phyloP scores from a whole-genome alignment of 257 asterid genomes.

The Solanum lycopersicoides region DNA sequence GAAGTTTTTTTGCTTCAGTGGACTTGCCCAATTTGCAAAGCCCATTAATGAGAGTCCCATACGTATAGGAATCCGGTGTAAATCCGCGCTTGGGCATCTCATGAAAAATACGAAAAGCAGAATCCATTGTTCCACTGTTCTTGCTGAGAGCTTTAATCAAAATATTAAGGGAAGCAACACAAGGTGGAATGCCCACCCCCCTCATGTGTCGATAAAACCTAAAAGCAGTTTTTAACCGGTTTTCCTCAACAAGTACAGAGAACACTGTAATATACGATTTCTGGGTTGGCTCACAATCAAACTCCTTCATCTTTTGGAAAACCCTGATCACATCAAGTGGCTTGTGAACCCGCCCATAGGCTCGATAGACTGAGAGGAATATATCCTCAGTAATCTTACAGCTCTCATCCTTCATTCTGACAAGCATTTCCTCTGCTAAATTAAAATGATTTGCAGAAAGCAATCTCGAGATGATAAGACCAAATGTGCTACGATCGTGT shows the following conservation, averaged over 20 bases:
- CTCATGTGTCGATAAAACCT: constrained; percentile 68
- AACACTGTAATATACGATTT: constrained; percentile 69
- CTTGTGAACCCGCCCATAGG: constrained; percentile 81
- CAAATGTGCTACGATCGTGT: constrained; percentile 55
- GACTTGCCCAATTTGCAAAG: constrained; percentile 60
- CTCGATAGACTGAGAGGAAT: constrained; percentile 52
- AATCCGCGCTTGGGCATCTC: constrained; percentile 82
- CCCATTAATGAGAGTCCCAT: constrained; percentile 82
- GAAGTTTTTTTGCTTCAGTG: constrained; percentile 75
- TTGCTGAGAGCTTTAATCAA: constrained; percentile 83
- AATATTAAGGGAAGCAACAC: constrained; percentile 59
- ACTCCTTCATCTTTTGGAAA: constrained; percentile 60
- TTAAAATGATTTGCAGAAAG: constrained; percentile 63
- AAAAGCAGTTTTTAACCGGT: constrained; percentile 71
- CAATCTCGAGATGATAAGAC: constrained; percentile 43
- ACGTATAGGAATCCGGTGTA: constrained; percentile 74
- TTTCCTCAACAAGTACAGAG: constrained; percentile 69
- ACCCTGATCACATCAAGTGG: constrained; percentile 70
- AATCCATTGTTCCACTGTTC: constrained; percentile 52
- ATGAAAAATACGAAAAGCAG: constrained; percentile 55
- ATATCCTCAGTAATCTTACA: constrained; percentile 49
- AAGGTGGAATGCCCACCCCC: constrained; percentile 53
- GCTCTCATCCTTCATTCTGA: constrained; percentile 62
- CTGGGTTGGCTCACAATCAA: constrained; percentile 54
- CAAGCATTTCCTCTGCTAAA: constrained; percentile 60